Evolutionary conservation across 1,284 basidiomycete species (phyloP), one percentile per base, ranked within the genome.

Genomic region (Trichosporon inkin): DNA sequence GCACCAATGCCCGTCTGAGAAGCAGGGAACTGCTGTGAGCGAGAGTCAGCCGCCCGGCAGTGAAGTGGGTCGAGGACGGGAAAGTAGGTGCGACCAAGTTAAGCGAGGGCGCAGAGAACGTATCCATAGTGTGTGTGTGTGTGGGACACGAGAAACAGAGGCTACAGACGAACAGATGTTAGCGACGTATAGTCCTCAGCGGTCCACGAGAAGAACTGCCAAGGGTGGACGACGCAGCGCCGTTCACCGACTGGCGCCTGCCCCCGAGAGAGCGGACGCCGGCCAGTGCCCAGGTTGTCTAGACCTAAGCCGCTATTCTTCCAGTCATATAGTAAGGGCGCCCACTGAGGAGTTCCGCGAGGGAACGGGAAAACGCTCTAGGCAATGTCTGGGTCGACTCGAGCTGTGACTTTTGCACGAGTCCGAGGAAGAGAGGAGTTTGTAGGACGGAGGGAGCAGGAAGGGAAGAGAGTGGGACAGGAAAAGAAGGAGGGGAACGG

Each of bases 251-350:
- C 40, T 2, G 20, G 20, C 13, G 13, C 16, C 22, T n/a, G 10
- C 24, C 44, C 44, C 24, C 22, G 5, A 3, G 24, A 16, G n/a
- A 16, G 20, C 44, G 14, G 16, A 32, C 16, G 22, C 28, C 24
- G 28, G 16, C 28, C 28, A 17, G 22, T 22, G 28, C 22, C 16
- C 44, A 49, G 44, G 44, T 49, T 49, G 44, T 49, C 44, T 49
- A 49, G 44, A 49, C 44, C 44, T 49, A 49, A 49, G 44, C 44
- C 44, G 44, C 44, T 49, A 49, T 49, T 49, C 44, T 49, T 49
- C 44, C 44, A 49, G 44, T 49, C 44, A 49, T 49, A 49, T 49
- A 49, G 44, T 49, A 49, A 49, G 44, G 44, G 44, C 44, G 44
- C 44, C 44, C 44, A 49, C 44, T 49, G 22, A n/a, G 22, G 28